Conservation (phyloP, 345 rosid genomes). For the Odontarrhena argentea region DNA sequence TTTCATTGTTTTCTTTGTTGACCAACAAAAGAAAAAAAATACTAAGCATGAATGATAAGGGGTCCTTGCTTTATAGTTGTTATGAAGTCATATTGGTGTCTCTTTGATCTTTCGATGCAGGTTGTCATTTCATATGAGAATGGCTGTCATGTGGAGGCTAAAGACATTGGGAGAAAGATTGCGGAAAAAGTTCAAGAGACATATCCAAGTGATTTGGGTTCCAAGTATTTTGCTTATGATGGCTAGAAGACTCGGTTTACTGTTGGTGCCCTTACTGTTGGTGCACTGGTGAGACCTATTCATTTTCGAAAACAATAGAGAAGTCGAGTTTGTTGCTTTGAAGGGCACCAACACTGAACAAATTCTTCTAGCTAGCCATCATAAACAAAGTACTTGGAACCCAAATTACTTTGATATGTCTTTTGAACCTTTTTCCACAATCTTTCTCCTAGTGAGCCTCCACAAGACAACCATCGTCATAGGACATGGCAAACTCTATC, state of each 20-base stretch:
- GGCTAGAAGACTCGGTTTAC: conserved; percentile 84
- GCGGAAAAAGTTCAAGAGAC: conserved; percentile 75
- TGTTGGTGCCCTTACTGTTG: conserved; percentile 70
- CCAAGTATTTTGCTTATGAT: conserved; percentile 85
- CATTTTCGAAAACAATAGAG: conserved; percentile 75
- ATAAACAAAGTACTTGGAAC: conserved; percentile 74
- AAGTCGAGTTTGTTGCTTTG: conserved; percentile 78
- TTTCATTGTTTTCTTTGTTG: not conserved
- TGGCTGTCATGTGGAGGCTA: conserved; percentile 77
- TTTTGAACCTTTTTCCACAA: conserved; percentile 73
- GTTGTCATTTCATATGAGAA: conserved; percentile 74
- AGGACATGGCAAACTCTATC: conserved; percentile 59
- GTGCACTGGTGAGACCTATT: too few species aligned
- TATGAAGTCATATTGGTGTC: not conserved
- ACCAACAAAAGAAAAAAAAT: too few species aligned
- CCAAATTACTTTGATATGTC: conserved; percentile 60
- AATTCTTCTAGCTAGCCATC: conserved; percentile 88
- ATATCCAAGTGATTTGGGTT: conserved; percentile 54
- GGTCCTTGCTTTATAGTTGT: not conserved
- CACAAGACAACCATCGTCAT: conserved; percentile 86
- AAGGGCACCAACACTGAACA: conserved; percentile 78
- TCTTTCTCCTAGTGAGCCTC: conserved; percentile 67
- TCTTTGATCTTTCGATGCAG: conserved; percentile 42
- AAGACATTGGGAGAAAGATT: conserved; percentile 72
- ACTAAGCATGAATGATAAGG: not conserved